Evolutionary conservation across 176 grass and related monocot species (phyloP).

Genomic region (Lolium multiflorum): DNA sequence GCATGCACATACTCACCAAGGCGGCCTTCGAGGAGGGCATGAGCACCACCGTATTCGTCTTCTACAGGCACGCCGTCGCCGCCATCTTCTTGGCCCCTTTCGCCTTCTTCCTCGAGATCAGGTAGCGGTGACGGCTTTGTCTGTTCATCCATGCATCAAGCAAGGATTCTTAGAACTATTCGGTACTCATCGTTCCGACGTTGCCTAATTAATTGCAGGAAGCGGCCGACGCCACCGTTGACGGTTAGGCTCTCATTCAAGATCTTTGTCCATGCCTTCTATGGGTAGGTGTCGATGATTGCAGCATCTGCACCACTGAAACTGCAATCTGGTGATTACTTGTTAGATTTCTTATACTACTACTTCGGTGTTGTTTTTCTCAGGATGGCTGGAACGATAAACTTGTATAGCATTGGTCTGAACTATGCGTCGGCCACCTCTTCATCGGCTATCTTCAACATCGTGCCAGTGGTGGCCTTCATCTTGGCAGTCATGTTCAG

Average conservation of each 20-base stretch:
- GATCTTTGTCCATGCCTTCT: slow-evolving; percentile 60
- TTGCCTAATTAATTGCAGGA: slow-evolving; percentile 36
- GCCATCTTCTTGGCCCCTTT: slow-evolving; percentile 59
- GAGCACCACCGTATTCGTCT: slow-evolving; percentile 69
- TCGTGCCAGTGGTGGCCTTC: slow-evolving; percentile 78
- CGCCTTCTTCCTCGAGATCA: slow-evolving; percentile 61
- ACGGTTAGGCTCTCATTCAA: slow-evolving; percentile 46
- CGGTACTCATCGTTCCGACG: background rate
- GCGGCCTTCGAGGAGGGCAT: slow-evolving; percentile 67
- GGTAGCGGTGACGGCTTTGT: slow-evolving; percentile 34
- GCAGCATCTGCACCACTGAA: background rate
- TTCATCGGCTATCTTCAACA: slow-evolving; percentile 76
- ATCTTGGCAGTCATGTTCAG: slow-evolving; percentile 77
- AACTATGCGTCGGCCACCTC: slow-evolving; percentile 70
- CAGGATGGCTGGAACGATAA: slow-evolving; percentile 67
- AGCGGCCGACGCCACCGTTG: slow-evolving; percentile 48
- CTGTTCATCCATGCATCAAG: background rate
- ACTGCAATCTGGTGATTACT: background rate
- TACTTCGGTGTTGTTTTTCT: slow-evolving; percentile 12
- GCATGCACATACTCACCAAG: slow-evolving; percentile 75
- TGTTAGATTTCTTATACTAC: background rate
- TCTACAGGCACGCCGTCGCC: slow-evolving; percentile 72
- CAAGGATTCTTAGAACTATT: background rate
- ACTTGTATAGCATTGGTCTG: slow-evolving; percentile 74
- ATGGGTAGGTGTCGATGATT: slow-evolving; percentile 47